A percentile compares a stretch with the other conserved stretches of the same genome.
phyloP scores from a whole-genome alignment of 176 grass and related monocot genomes.

The Aegilops sharonensis region DNA sequence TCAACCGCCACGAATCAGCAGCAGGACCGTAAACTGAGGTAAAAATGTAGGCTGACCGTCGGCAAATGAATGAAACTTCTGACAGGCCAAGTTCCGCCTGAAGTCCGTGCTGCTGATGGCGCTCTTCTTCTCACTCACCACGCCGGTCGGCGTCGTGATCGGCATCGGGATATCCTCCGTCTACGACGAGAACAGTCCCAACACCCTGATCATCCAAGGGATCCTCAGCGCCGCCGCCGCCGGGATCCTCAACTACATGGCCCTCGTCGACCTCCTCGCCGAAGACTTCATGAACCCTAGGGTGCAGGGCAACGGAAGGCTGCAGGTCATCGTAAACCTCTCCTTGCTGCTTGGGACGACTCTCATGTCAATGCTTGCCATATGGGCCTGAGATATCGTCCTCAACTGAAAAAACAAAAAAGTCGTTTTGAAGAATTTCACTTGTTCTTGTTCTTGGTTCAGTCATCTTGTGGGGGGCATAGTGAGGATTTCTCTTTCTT shows the following conservation, averaged over 20 bases:
- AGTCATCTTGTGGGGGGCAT: not conserved
- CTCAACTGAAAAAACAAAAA: not conserved
- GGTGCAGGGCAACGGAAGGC: constrained; percentile 46
- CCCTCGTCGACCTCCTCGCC: constrained; percentile 56
- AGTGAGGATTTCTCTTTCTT: not conserved
- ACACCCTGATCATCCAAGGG: constrained; percentile 59
- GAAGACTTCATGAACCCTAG: constrained; percentile 63
- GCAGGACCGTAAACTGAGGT: too few species aligned
- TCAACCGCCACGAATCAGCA: too few species aligned
- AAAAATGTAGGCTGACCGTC: not conserved
- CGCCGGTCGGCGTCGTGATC: constrained; percentile 53
- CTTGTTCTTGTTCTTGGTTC: too few species aligned
- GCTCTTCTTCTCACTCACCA: constrained; percentile 69
- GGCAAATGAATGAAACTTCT: not conserved
- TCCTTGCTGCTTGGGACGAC: constrained; percentile 38
- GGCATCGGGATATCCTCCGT: constrained; percentile 60
- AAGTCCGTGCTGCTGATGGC: constrained; percentile 36
- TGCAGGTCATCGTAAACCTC: constrained; percentile 51
- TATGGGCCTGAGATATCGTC: constrained; percentile 51
- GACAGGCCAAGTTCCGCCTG: constrained; percentile 49
- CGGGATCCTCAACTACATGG: constrained; percentile 76
- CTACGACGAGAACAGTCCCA: constrained; percentile 66
- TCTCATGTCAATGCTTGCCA: constrained; percentile 70
- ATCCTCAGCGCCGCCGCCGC: constrained; percentile 34
- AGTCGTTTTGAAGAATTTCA: not conserved